Conservation (phyloP, 306 rosid species). For the Luffa aegyptiaca region DNA sequence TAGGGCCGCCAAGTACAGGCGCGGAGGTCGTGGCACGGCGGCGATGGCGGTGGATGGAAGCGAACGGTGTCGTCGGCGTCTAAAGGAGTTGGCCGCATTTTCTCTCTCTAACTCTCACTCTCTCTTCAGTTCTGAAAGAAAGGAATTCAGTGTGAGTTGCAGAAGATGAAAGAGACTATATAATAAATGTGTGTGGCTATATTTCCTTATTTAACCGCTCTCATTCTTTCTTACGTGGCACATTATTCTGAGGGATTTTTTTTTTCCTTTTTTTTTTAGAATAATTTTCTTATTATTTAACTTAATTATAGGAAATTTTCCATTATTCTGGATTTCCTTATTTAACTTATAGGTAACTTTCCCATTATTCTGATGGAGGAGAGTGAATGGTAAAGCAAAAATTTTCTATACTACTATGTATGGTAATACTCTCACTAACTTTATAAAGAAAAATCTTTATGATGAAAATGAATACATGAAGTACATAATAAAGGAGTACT, state of each 20-base stretch:
- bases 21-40: slow-evolving; percentile 8
- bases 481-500: too few relatives aligned
- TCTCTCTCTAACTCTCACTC: neutral
- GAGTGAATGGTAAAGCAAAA: too few relatives aligned
- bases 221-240: neutral
- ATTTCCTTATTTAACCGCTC: neutral
- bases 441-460: too few relatives aligned
- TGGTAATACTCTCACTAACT: too few relatives aligned
- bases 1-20: slow-evolving; percentile 27
- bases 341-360: too few relatives aligned
- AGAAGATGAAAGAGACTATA: neutral
- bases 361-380: too few relatives aligned
- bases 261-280: too few relatives aligned
- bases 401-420: too few relatives aligned
- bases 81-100: slow-evolving; percentile 4
- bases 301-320: too few relatives aligned
- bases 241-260: neutral
- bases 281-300: too few relatives aligned
- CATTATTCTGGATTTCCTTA: too few relatives aligned
- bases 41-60: neutral
- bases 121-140: neutral
- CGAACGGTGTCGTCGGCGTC: slow-evolving; percentile 3
- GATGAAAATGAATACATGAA: too few relatives aligned
- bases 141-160: neutral
- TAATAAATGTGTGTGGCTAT: neutral